A percentile compares a stretch with the other conserved stretches of the same genome.
Conservation (phyloP, 129 eudicot genomes). For the Calendula officinalis region DNA sequence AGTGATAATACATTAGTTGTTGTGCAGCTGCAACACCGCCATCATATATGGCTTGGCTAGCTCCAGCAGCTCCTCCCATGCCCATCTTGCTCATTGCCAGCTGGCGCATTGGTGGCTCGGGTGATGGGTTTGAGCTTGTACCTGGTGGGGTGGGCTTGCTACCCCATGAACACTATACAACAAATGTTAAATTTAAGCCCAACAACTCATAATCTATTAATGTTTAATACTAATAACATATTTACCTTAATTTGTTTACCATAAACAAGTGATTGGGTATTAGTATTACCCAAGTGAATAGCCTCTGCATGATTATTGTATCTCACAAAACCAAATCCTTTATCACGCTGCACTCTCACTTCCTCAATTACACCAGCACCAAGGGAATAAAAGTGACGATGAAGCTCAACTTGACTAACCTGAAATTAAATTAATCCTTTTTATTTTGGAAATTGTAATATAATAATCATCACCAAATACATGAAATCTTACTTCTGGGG, state of each 20-base stretch:
- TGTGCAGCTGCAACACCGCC: conserved; percentile 89
- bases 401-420: conserved; percentile 85
- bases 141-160: conserved; percentile 94
- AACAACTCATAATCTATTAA: no score
- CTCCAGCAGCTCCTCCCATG: conserved; percentile 59
- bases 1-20: conserved; percentile 89
- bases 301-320: conserved; percentile 85
- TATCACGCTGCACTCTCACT: conserved; percentile 89
- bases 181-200: background rate
- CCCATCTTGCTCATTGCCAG: conserved; percentile 88
- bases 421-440: conserved; percentile 21
- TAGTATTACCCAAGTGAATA: conserved; percentile 77
- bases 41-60: conserved; percentile 87
- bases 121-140: conserved; percentile 80
- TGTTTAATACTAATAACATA: background rate
- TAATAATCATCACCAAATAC: background rate
- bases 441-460: background rate
- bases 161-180: conserved; percentile 87
- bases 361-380: conserved; percentile 87
- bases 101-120: conserved; percentile 68
- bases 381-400: conserved; percentile 75
- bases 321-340: conserved; percentile 94
- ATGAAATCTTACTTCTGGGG: conserved; percentile 63
- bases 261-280: conserved; percentile 55
- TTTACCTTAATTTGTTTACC: conserved; percentile 83